Evolutionary conservation across 2,329 filamentous ascomycete genomes (phyloP).

Genomic region (Fragosphaeria purpurea): DNA sequence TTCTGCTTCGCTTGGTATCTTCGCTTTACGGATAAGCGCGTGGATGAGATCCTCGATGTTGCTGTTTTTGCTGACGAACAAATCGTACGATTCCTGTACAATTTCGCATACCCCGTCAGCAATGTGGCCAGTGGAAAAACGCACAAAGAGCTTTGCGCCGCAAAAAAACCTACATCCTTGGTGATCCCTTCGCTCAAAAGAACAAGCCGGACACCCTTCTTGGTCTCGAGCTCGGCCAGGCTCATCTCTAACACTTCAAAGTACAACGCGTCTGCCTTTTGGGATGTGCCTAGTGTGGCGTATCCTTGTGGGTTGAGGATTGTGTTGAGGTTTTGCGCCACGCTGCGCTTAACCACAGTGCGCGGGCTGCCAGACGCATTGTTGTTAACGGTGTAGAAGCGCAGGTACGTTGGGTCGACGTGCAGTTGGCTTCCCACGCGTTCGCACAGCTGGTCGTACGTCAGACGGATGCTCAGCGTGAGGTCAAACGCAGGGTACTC

Average conservation of each 20-base stretch:
- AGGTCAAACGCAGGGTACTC: slow-evolving; percentile 62
- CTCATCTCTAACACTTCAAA: slow-evolving; percentile 95
- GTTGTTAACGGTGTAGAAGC: slow-evolving; percentile 79
- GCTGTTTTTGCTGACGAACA: slow-evolving; percentile 82
- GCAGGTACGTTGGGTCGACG: slow-evolving; percentile 75
- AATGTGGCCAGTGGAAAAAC: too few species aligned
- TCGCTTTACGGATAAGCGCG: slow-evolving; percentile 68
- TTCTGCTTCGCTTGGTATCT: slow-evolving; percentile 62
- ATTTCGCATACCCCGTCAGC: too few species aligned
- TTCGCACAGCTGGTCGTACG: slow-evolving; percentile 75
- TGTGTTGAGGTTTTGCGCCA: slow-evolving; percentile 60
- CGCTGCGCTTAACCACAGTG: slow-evolving; percentile 60
- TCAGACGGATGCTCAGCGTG: slow-evolving; percentile 76
- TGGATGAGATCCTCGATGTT: slow-evolving; percentile 68
- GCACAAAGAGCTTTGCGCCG: neutral
- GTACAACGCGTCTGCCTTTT: slow-evolving; percentile 69
- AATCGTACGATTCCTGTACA: slow-evolving; percentile 59
- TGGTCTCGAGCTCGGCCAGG: slow-evolving; percentile 82
- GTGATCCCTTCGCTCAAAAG: slow-evolving; percentile 83
- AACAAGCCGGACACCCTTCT: slow-evolving; percentile 74
- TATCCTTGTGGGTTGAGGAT: slow-evolving; percentile 71
- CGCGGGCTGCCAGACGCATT: slow-evolving; percentile 65
- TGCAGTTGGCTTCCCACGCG: slow-evolving; percentile 71
- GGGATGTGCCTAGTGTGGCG: slow-evolving; percentile 58
- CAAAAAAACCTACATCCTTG: slow-evolving; percentile 59